Percentiles rank a stretch among this genome's conserved stretches.
Conservation (phyloP, 2,329 filamentous ascomycete species). For the Fusarium agapanthi region DNA sequence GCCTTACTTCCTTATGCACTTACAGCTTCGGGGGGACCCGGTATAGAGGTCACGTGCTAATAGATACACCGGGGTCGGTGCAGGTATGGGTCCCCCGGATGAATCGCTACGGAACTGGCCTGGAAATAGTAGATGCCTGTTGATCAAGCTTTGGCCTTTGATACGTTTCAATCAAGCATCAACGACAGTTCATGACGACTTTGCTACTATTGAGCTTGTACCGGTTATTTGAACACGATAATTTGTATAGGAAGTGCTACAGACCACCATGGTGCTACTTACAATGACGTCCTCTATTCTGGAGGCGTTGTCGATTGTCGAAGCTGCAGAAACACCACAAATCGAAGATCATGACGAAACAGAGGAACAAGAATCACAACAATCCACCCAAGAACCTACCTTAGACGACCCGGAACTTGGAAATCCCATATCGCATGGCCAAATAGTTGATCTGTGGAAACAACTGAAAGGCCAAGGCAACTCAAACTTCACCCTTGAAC, state of each 20-base stretch:
- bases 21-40: too few species aligned
- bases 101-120: slow-evolving; percentile 17
- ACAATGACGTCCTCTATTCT: slow-evolving; percentile 77
- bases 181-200: neutral
- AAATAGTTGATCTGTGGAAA: slow-evolving; percentile 71
- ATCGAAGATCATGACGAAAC: slow-evolving; percentile 30
- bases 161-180: neutral
- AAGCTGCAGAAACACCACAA: slow-evolving; percentile 8
- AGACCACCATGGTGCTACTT: slow-evolving; percentile 72
- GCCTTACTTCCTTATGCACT: too few species aligned
- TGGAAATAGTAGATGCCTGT: slow-evolving; percentile 19
- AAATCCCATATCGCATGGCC: slow-evolving; percentile 75
- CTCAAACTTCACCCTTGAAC: slow-evolving; percentile 65
- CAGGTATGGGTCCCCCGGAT: too few species aligned
- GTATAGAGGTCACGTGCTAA: too few species aligned
- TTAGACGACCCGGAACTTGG: slow-evolving; percentile 63
- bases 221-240: too few species aligned
- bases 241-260: accelerated
- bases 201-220: neutral
- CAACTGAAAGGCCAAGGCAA: slow-evolving; percentile 52
- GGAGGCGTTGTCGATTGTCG: slow-evolving; percentile 62
- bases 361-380: neutral
- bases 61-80: too few species aligned
- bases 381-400: slow-evolving; percentile 58
- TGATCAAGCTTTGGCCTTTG: neutral